phyloP scores from a whole-genome alignment of 768 basidiomycete genomes.

The Kwoniella mangroviensis region DNA sequence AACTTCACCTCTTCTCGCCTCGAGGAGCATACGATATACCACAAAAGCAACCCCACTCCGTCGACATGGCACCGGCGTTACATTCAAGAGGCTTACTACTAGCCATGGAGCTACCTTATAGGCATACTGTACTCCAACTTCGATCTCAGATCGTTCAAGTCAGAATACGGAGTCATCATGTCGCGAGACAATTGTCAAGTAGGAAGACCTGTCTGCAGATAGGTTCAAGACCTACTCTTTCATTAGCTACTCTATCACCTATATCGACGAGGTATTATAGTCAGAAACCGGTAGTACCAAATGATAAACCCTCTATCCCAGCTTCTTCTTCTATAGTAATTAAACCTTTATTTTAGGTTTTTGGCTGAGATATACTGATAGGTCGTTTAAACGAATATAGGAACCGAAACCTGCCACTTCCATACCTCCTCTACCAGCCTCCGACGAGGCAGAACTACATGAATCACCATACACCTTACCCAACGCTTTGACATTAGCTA shows the following conservation, averaged over 20 bases:
- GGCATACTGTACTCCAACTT: conserved; percentile 21
- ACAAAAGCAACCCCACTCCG: not conserved
- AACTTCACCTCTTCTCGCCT: not conserved
- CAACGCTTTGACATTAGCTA: conserved; percentile 82
- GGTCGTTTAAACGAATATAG: not conserved
- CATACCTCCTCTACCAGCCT: conserved; percentile 19
- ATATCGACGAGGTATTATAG: conserved; percentile 3
- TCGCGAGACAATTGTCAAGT: conserved; percentile 21
- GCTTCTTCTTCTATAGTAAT: conserved; percentile 15
- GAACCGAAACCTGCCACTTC: conserved; percentile 13
- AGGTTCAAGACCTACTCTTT: not conserved
- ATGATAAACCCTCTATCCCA: conserved; percentile 13
- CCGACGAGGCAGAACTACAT: conserved; percentile 39
- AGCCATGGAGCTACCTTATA: conserved; percentile 18
- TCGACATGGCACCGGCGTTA: conserved; percentile 6
- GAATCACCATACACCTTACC: conserved; percentile 77
- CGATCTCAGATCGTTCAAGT: conserved; percentile 26
- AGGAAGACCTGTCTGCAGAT: not conserved
- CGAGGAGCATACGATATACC: not conserved
- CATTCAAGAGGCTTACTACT: conserved; percentile 13
- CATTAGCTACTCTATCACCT: not conserved
- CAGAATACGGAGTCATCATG: conserved; percentile 15
- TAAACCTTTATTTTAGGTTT: not conserved
- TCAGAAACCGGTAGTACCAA: conserved; percentile 4
- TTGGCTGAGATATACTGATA: not conserved